Evolutionary conservation across 805 yeast species (phyloP).

Genomic region (Candida xiaguanensis): DNA sequence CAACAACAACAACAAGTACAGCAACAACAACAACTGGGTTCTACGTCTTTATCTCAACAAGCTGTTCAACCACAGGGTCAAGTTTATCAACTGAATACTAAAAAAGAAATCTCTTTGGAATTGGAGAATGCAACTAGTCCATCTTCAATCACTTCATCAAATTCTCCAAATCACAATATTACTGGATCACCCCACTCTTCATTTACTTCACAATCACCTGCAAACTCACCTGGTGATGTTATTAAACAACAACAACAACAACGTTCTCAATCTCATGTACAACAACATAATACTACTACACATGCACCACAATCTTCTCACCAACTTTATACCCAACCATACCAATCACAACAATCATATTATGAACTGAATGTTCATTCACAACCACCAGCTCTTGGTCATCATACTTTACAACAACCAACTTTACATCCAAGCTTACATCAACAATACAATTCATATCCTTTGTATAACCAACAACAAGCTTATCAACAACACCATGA

Average conservation of each 20-base stretch:
- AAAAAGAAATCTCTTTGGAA: constrained; percentile 19
- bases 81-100: background rate
- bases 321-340: background rate
- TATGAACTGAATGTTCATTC: background rate
- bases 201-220: constrained; percentile 35
- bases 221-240: constrained; percentile 29
- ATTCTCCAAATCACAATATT: constrained; percentile 18
- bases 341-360: background rate
- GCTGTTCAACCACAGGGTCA: background rate
- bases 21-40: constrained; percentile 6
- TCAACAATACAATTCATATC: constrained; percentile 5
- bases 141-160: constrained; percentile 11
- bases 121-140: constrained; percentile 23
- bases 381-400: constrained; percentile 2
- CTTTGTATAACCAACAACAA: constrained; percentile 7
- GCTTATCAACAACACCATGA: constrained; percentile 3
- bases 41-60: background rate
- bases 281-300: background rate
- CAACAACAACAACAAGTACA: background rate
- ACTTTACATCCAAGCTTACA: constrained; percentile 8
- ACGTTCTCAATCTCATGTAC: background rate
- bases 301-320: background rate
- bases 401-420: constrained; percentile 4
- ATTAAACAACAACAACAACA: constrained; percentile 6
- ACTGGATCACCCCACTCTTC: constrained; percentile 34